Conservation (phyloP, 805 yeast species). For the Hanseniaspora lindneri region DNA sequence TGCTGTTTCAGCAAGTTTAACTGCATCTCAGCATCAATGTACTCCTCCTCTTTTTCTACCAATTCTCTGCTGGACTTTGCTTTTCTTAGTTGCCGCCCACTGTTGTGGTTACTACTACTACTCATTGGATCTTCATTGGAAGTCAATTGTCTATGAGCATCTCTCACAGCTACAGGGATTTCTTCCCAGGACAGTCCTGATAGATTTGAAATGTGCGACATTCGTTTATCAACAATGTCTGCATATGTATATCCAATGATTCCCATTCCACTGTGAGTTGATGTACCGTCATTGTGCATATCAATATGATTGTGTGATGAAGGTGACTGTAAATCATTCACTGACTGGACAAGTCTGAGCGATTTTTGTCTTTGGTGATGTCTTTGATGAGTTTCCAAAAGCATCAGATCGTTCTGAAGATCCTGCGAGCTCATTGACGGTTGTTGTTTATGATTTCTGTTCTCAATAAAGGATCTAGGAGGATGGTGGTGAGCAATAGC, state of each 20-base stretch:
- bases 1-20: conserved; percentile 14
- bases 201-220: conserved; percentile 14
- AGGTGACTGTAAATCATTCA: conserved; percentile 9
- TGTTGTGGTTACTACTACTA: background rate
- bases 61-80: conserved; percentile 45
- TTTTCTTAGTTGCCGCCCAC: conserved; percentile 9
- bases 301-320: background rate
- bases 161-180: conserved; percentile 13
- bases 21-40: conserved; percentile 97
- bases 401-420: conserved; percentile 1
- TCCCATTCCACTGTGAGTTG: conserved; percentile 4
- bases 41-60: conserved; percentile 45
- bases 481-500: background rate
- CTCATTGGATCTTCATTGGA: conserved; percentile 1
- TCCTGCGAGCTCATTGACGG: conserved; percentile 6
- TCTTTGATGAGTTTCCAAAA: conserved; percentile 4
- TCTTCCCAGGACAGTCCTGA: conserved; percentile 14
- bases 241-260: conserved; percentile 15
- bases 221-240: conserved; percentile 14
- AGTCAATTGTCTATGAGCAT: conserved; percentile 10
- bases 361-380: conserved; percentile 15
- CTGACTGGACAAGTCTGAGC: conserved; percentile 13
- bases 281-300: no score
- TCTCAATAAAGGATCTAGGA: background rate
- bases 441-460: background rate